phyloP scores from a whole-genome alignment of 352 stramenopile genomes.

The Pythium phragmitis region DNA sequence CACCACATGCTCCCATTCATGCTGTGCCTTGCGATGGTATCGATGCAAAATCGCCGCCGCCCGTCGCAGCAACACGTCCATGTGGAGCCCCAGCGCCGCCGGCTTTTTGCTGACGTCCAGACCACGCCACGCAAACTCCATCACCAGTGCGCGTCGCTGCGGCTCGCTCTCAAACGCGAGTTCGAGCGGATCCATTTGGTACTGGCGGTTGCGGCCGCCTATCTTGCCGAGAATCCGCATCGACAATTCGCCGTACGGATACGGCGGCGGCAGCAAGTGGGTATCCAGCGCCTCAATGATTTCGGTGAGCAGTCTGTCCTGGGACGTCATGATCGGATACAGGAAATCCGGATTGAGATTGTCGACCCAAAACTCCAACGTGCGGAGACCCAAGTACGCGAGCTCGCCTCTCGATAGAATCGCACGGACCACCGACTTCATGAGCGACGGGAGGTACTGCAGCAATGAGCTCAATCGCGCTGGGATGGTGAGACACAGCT shows the following conservation, averaged over 20 bases:
- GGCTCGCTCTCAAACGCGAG: conserved; percentile 47
- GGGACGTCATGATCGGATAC: conserved; percentile 92
- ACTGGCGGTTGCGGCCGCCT: conserved; percentile 90
- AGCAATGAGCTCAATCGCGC: conserved; percentile 93
- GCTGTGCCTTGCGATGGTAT: conserved; percentile 53
- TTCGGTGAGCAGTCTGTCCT: conserved; percentile 88
- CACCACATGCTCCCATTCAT: conserved; percentile 51
- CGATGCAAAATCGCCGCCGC: conserved; percentile 52
- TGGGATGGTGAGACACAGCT: conserved; percentile 96
- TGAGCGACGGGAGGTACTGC: conserved; percentile 96
- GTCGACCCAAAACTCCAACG: conserved; percentile 98
- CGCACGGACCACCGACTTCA: conserved; percentile 94
- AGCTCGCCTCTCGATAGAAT: conserved; percentile 95
- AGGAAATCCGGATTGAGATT: conserved; percentile 98
- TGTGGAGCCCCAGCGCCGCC: conserved; percentile 32
- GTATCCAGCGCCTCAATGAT: conserved; percentile 95
- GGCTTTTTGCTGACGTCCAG: background rate
- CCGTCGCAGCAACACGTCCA: conserved; percentile 53
- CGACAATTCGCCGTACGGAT: conserved; percentile 95
- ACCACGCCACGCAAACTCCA: conserved; percentile 51
- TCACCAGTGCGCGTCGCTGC: conserved; percentile 44
- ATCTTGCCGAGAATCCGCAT: conserved; percentile 98
- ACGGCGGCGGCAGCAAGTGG: conserved; percentile 95
- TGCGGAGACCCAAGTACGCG: conserved; percentile 93
- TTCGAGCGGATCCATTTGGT: conserved; percentile 82